Evolutionary conservation across 768 basidiomycete genomes (phyloP).

Genomic region (Boletus vinaceobasis): DNA sequence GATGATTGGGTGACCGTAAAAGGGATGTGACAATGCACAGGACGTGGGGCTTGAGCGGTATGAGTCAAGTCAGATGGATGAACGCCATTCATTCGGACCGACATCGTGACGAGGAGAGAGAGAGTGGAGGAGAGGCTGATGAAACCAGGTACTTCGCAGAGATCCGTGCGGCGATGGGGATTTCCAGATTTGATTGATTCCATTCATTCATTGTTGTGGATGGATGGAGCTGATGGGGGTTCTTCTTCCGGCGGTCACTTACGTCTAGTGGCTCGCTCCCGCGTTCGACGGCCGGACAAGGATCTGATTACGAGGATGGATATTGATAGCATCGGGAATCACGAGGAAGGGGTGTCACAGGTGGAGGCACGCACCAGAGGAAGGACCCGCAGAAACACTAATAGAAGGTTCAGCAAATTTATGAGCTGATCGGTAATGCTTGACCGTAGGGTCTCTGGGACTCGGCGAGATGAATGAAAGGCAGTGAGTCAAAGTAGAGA

Average conservation of each 20-base stretch:
- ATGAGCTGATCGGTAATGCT: conserved; percentile 24
- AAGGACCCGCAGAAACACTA: conserved; percentile 20
- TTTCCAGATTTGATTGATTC: conserved; percentile 13
- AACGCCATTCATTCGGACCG: conserved; percentile 20
- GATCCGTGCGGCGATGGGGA: conserved; percentile 12
- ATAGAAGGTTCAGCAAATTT: conserved; percentile 27
- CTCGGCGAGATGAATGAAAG: conserved; percentile 26
- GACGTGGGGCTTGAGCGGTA: conserved; percentile 30
- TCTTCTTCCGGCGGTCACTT: conserved; percentile 27
- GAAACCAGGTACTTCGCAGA: conserved; percentile 15
- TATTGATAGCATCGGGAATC: conserved; percentile 24
- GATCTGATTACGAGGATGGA: conserved; percentile 10
- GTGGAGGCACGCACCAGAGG: conserved; percentile 16
- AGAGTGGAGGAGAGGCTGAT: conserved; percentile 11
- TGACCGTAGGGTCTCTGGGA: conserved; percentile 9
- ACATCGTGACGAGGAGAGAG: conserved; percentile 10
- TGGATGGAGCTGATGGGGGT: conserved; percentile 23
- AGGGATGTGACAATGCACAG: conserved; percentile 27
- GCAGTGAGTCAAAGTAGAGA: conserved; percentile 4
- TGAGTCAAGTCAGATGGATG: conserved; percentile 11
- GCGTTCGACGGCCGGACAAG: conserved; percentile 21
- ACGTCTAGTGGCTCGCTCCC: conserved; percentile 34
- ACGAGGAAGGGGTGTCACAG: conserved; percentile 13
- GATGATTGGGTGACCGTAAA: conserved; percentile 7
- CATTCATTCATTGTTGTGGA: conserved; percentile 24